These are phyloP conservation scores for Stylosanthes scabra DNA, from an alignment of 331 rosid species.

Conservation along the genomic window DNA sequence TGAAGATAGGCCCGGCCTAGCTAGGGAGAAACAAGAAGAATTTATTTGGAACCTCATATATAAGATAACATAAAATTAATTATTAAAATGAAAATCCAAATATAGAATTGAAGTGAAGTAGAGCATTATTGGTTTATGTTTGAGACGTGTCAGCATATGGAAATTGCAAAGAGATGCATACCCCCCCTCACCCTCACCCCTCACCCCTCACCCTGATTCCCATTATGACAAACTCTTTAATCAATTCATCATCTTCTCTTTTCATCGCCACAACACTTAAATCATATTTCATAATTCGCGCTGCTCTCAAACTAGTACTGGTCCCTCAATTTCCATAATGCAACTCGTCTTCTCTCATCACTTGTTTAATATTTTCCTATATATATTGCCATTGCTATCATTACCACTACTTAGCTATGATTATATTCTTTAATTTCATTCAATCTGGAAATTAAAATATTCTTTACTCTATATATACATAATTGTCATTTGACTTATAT, in stretches of 20 bases:
- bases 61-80: no score
- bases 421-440: slow-evolving; percentile 21
- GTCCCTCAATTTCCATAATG: background rate
- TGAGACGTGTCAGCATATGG: slow-evolving; percentile 35
- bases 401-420: slow-evolving; percentile 21
- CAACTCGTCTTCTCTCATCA: no score
- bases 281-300: slow-evolving; percentile 22
- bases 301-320: background rate
- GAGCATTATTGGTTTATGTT: no score
- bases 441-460: no score
- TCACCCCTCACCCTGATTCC: background rate
- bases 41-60: background rate
- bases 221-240: background rate
- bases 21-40: background rate
- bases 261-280: background rate
- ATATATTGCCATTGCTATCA: no score
- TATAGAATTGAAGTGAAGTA: no score
- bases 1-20: slow-evolving; percentile 15
- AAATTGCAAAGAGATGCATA: no score
- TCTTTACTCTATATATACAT: no score
- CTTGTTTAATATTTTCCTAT: no score
- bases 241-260: slow-evolving; percentile 12
- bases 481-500: slow-evolving; percentile 2
- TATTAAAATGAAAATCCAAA: no score
- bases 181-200: no score